phyloP scores from a whole-genome alignment of 306 rosid species.

The Lablab purpureus region DNA sequence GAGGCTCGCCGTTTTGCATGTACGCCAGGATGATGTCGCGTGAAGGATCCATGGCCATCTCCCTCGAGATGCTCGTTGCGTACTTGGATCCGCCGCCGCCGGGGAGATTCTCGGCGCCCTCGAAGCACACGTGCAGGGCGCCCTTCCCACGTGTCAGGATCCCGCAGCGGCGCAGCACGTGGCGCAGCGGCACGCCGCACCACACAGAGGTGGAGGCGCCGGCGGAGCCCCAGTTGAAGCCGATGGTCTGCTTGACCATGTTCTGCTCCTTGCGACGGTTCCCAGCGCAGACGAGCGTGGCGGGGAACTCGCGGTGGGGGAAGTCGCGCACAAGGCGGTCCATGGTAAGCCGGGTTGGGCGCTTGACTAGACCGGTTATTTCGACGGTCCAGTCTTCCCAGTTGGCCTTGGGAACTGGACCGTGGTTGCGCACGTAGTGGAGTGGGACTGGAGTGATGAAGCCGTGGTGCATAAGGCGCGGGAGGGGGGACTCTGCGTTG shows the following conservation, averaged over 20 bases:
- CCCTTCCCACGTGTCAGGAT: constrained; percentile 58
- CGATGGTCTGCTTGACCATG: constrained; percentile 75
- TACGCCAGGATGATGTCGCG: constrained; percentile 79
- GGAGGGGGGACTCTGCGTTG: constrained; percentile 71
- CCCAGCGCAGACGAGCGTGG: constrained; percentile 79
- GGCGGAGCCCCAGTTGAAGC: constrained; percentile 91
- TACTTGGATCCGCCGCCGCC: constrained; percentile 95
- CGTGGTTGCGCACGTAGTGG: constrained; percentile 91
- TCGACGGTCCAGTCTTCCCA: constrained; percentile 81
- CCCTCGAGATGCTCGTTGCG: constrained; percentile 70
- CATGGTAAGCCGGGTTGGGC: constrained; percentile 65
- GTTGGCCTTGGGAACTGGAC: constrained; percentile 60
- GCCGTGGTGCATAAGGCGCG: constrained; percentile 80
- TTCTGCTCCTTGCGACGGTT: constrained; percentile 86
- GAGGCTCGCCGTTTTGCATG: constrained; percentile 78
- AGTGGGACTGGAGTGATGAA: constrained; percentile 84
- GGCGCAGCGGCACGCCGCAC: constrained; percentile 65
- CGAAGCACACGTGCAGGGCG: constrained; percentile 76
- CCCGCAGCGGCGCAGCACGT: constrained; percentile 64
- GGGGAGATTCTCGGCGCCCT: constrained; percentile 82
- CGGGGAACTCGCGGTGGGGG: constrained; percentile 62
- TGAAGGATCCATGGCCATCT: constrained; percentile 74
- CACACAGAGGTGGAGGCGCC: constrained; percentile 73
- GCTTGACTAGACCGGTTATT: constrained; percentile 66
- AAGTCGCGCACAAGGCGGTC: constrained; percentile 67